Base-by-base conservation (phyloP, 306 rosid species). In the Parietaria judaica region DNA sequence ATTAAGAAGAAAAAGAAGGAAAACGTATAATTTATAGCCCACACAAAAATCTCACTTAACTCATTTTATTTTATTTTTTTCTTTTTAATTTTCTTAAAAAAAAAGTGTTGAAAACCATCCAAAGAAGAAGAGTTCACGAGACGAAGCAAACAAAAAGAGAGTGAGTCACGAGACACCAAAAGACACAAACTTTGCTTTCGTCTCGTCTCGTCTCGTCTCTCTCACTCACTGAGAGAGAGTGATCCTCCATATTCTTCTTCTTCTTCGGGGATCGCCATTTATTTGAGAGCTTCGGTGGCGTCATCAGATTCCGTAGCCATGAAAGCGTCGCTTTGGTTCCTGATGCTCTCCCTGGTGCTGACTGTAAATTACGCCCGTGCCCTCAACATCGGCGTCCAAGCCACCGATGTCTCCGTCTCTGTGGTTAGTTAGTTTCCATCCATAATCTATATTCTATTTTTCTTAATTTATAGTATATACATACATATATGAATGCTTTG, bases 331-430 rank as follows among this genome's bases (percentile, higher is more conserved):
- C 41, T 4, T 44, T 61, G 69, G 51, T 45, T 63, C 31, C 47
- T 66, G 36, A 48, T 51, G 23, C 45, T 67, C 31, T 63, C 51
- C 64, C 68, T 53, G 66, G 12, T 71, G 14, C 16, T 69, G 11
- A 68, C 59, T 10, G 45, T 68, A 48, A 56, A 62, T 50, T 75
- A 73, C 56, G 51, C 60, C 9, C 53, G 5, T 64, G 91, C 87
- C 36, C 97, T 92, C 46, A 88, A 88, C 66, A 69, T 92, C 11
- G 95, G 95, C 37, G 81, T 82, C 75, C 82, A 84, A 74, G 79
- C 78, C 72, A 65, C 85, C 3, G 94, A 75, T 64, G 70, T 80
- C 16, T 72, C 95, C 35, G 66, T 81, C 57, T 61, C 83, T 62
- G 65, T 82, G 87, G 97, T 85, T 57, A 3, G 58, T 66, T 79